Base-by-base conservation (phyloP, 345 rosid species). In the Lepidium sativum region DNA sequence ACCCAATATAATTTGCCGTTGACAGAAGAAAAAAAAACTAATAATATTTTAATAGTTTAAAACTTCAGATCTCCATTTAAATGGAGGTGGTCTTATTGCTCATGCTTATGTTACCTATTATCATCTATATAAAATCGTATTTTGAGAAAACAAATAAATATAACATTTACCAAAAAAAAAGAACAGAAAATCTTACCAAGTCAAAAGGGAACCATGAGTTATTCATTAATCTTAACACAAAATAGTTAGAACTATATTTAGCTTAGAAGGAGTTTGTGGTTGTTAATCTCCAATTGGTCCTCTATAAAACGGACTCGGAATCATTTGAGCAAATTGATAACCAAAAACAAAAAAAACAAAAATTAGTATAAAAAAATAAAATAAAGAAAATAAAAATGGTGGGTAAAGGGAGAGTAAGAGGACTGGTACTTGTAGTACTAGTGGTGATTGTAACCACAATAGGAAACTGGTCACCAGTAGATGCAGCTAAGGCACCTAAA, bases 381-480 rank as follows among this genome's bases (percentile, higher is more conserved):
- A 9, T 12, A 60, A 40, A 49, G 17, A 31, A 1, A 49, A 39
- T 1, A 54, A 57, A 54, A 63, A 70, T 70, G 75, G 69, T 38
- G 63, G 37, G 51, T 37, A 63, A 38, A 21, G 43, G 25, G 1
- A 63, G 20, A 54, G 42, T 34, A 25, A 70, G 27, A 6, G 8
- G 48, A 1, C 16, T 63, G 29, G 4, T 70, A 16, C 43, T 62
- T 17, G 4, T 63, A 2, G 51, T 20, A 45, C 17, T 70, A 47
- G 69, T 70, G 35, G 43, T 54, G 44, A 63, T 44, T 21, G 63
- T 51, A 13, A 39, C 39, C 13, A 54, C 56, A 70, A 20, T 35
- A 27, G 63, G 51, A 54, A n/a, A 70, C 9, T 56, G 35, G 12
- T 11, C 42, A 34, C 42, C 60, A 18, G 6, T 8, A 11, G 42